phyloP scores from a whole-genome alignment of 768 basidiomycete species.

The Leucocoprinus birnbaumii region DNA sequence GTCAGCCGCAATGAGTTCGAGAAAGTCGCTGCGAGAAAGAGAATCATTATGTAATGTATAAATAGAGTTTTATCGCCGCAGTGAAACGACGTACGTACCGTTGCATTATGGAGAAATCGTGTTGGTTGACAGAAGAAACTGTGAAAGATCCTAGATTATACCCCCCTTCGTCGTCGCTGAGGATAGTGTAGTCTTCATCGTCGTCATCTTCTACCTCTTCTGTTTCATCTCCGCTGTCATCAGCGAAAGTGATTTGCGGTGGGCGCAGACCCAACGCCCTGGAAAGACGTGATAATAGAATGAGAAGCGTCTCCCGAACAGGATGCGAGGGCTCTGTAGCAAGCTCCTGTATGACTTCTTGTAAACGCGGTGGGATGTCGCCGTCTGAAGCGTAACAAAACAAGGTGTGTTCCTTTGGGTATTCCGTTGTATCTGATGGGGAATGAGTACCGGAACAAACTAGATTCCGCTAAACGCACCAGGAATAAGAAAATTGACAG shows the following conservation, averaged over 20 bases:
- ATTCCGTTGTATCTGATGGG: slow-evolving; percentile 58
- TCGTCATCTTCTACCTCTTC: slow-evolving; percentile 36
- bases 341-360: slow-evolving; percentile 41
- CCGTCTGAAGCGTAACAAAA: slow-evolving; percentile 53
- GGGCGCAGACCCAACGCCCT: slow-evolving; percentile 16
- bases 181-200: slow-evolving; percentile 28
- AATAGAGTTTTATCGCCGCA: too few relatives aligned
- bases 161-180: slow-evolving; percentile 29
- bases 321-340: slow-evolving; percentile 37
- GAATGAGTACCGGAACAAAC: background rate
- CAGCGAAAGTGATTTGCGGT: slow-evolving; percentile 18
- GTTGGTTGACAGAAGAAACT: slow-evolving; percentile 15
- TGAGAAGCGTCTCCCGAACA: slow-evolving; percentile 42
- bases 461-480: slow-evolving; percentile 28
- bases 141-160: slow-evolving; percentile 30
- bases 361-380: slow-evolving; percentile 36
- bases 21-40: slow-evolving; percentile 47
- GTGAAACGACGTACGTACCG: slow-evolving; percentile 21
- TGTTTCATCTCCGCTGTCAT: slow-evolving; percentile 23
- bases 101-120: slow-evolving; percentile 26
- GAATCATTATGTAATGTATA: background rate
- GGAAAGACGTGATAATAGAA: slow-evolving; percentile 35
- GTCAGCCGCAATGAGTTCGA: slow-evolving; percentile 51
- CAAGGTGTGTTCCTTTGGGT: slow-evolving; percentile 55
- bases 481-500: slow-evolving; percentile 45